Evolutionary conservation across 768 basidiomycete species (phyloP).

Genomic region (Tricholoma bakamatsutake): DNA sequence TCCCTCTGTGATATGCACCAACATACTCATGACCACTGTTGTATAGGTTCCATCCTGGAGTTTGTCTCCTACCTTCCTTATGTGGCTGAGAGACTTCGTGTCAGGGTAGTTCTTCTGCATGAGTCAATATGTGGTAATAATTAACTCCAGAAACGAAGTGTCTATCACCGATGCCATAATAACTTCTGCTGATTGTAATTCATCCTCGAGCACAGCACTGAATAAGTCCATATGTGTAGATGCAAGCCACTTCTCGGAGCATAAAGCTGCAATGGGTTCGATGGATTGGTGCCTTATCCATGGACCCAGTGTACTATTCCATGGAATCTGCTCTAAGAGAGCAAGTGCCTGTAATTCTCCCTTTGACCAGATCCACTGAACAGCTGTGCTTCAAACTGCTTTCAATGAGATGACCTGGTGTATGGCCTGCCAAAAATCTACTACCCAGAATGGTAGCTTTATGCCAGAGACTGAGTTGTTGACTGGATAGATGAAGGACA

Average conservation of each 20-base stretch:
- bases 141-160: neutral
- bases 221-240: neutral
- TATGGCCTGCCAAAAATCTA: neutral
- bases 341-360: neutral
- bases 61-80: neutral
- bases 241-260: neutral
- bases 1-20: neutral
- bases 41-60: neutral
- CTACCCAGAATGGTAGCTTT: neutral
- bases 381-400: neutral
- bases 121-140: neutral
- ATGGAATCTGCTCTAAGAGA: neutral
- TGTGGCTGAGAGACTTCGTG: neutral
- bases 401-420: neutral
- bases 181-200: neutral
- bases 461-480: neutral
- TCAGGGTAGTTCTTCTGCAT: neutral
- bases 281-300: neutral
- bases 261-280: neutral
- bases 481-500: neutral
- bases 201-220: neutral
- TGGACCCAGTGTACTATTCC: neutral
- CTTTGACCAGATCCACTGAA: neutral
- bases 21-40: neutral
- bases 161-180: neutral